These are phyloP conservation scores for Ophiostoma perfectum DNA, from an alignment of 2,329 filamentous ascomycete genomes.

Conservation along the genomic window DNA sequence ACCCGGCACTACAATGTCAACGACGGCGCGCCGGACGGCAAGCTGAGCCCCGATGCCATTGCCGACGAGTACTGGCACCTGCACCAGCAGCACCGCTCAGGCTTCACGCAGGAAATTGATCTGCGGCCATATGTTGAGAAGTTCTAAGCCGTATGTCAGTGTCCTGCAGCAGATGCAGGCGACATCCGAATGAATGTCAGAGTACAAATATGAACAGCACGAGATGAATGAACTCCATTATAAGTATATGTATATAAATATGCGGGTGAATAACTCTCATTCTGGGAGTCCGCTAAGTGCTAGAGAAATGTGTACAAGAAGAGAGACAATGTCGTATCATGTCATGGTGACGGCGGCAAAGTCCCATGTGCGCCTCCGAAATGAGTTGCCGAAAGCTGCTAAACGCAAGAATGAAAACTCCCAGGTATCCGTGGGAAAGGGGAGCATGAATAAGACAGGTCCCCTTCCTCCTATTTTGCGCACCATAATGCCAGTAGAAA, in stretches of 20 bases:
- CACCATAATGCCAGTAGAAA: constrained; percentile 8
- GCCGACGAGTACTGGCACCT: constrained; percentile 81
- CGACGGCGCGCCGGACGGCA: constrained; percentile 48
- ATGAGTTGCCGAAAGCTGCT: neutral
- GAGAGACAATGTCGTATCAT: neutral
- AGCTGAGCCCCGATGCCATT: constrained; percentile 73
- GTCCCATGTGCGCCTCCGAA: neutral
- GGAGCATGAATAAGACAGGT: neutral
- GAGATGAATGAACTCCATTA: neutral
- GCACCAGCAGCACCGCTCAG: constrained; percentile 72
- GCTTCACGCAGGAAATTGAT: constrained; percentile 78
- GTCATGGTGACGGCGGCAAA: neutral
- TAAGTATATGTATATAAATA: neutral
- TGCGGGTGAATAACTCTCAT: neutral
- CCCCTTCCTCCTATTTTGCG: constrained; percentile 10
- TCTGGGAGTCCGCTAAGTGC: neutral
- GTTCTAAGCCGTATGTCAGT: constrained; percentile 48
- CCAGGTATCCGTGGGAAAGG: neutral
- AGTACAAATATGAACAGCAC: neutral
- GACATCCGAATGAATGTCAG: neutral
- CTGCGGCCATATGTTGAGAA: constrained; percentile 77
- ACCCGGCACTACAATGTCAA: constrained; percentile 51
- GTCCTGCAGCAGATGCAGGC: neutral
- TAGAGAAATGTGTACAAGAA: neutral
- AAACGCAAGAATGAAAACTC: neutral